Percentiles rank a stretch among this genome's conserved stretches.
These are phyloP conservation scores for Endothia cerciana DNA, from an alignment of 2,329 filamentous ascomycete species.

Conservation along the genomic window DNA sequence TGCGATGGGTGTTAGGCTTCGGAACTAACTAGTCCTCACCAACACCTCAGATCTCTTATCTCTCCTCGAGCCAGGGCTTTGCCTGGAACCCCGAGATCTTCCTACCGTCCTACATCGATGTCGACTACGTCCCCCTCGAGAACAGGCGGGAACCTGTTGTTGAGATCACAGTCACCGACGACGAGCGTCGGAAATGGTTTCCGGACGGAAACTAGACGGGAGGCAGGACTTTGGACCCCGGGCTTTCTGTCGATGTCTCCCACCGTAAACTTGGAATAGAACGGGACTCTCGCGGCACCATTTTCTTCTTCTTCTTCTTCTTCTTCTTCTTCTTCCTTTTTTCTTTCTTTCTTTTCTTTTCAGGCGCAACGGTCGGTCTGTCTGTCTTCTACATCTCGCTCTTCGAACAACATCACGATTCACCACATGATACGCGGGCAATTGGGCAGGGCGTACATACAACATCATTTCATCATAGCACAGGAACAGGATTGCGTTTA, in stretches of 20 bases:
- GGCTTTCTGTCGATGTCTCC: not conserved
- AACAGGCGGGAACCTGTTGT: slow-evolving; percentile 76
- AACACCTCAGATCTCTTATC: slow-evolving; percentile 69
- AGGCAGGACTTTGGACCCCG: not conserved
- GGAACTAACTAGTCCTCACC: not conserved
- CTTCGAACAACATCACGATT: slow-evolving; percentile 12
- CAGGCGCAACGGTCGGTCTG: slow-evolving; percentile 21
- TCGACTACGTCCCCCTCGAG: slow-evolving; percentile 75
- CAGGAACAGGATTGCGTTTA: slow-evolving; percentile 14
- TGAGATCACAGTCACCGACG: slow-evolving; percentile 77
- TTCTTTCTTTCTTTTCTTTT: not conserved
- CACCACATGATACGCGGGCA: slow-evolving; percentile 13
- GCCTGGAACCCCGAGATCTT: slow-evolving; percentile 88
- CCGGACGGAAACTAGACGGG: slow-evolving; percentile 54
- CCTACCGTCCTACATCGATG: slow-evolving; percentile 76
- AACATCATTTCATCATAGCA: slow-evolving; percentile 21
- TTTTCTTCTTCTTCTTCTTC: too few relatives aligned
- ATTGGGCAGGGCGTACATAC: slow-evolving; percentile 16
- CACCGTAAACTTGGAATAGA: slow-evolving; percentile 16
- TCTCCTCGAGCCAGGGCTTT: slow-evolving; percentile 79
- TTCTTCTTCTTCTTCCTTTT: too few relatives aligned
- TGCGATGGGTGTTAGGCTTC: not conserved
- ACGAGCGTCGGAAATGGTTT: slow-evolving; percentile 71
- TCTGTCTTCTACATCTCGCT: slow-evolving; percentile 3
- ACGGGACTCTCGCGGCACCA: slow-evolving; percentile 27